These are phyloP conservation scores for Hypoxylon sp. DNA, from an alignment of 2,329 filamentous ascomycete species.

Conservation along the genomic window DNA sequence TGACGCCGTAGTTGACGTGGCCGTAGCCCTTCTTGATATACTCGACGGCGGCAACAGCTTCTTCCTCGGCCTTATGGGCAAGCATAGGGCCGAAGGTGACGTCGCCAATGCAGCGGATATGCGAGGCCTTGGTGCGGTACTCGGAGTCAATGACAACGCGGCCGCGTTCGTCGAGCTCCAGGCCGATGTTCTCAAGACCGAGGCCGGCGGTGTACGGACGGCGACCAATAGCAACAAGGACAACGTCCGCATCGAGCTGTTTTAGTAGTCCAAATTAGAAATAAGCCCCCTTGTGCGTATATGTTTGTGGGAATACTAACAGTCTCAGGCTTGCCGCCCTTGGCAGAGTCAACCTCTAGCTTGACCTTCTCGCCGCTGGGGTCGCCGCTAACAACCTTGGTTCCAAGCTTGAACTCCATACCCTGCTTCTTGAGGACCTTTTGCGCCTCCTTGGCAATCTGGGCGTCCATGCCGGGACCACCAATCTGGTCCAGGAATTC, in stretches of 20 bases:
- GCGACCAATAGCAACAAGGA: conserved; percentile 96
- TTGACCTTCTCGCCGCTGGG: conserved; percentile 82
- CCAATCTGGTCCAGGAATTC: conserved; percentile 97
- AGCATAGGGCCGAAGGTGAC: conserved; percentile 99
- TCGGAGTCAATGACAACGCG: conserved; percentile 98
- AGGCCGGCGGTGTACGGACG: conserved; percentile 94
- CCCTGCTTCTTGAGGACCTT: conserved; percentile 97
- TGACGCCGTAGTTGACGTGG: conserved; percentile 98
- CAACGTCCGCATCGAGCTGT: conserved; percentile 92
- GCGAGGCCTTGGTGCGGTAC: conserved; percentile 97
- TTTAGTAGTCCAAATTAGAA: conserved; percentile 33
- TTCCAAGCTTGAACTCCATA: conserved; percentile 97
- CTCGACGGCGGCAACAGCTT: conserved; percentile 93
- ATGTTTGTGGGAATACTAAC: conserved; percentile 65
- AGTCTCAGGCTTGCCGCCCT: conserved; percentile 94
- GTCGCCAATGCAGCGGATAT: conserved; percentile 97
- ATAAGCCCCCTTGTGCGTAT: conserved; percentile 19
- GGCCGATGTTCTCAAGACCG: conserved; percentile 91
- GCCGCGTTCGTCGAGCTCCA: conserved; percentile 93
- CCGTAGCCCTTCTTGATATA: conserved; percentile 98
- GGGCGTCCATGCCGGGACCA: conserved; percentile 95
- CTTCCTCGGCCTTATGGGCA: conserved; percentile 99
- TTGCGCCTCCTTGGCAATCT: conserved; percentile 91
- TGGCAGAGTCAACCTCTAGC: conserved; percentile 89
- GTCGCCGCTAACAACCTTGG: conserved; percentile 92